These are phyloP conservation scores for Candida wancherniae DNA, from an alignment of 805 yeast species.

Conservation along the genomic window DNA sequence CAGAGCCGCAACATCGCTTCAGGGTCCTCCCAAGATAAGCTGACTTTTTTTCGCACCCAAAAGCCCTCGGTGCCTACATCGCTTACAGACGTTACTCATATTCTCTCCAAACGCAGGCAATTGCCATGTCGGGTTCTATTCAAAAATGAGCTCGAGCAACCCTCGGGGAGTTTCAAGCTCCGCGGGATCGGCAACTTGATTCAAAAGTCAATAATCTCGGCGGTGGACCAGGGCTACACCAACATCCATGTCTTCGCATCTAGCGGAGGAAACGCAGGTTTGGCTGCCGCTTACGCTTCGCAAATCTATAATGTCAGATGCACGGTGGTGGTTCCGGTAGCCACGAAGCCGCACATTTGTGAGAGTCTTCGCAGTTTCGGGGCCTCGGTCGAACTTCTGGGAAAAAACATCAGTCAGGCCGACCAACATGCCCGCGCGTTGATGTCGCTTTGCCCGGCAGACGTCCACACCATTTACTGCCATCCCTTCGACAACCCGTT, in stretches of 20 bases:
- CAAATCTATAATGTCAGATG: constrained; percentile 35
- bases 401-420: constrained; percentile 47
- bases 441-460: constrained; percentile 15
- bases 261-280: constrained; percentile 54
- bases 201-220: constrained; percentile 25
- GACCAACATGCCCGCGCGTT: constrained; percentile 37
- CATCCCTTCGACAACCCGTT: constrained; percentile 51
- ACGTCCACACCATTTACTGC: constrained; percentile 39
- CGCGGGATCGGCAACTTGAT: constrained; percentile 52
- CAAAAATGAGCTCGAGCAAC: constrained; percentile 51
- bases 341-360: constrained; percentile 43
- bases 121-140: constrained; percentile 38
- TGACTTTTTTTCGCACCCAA: constrained; percentile 9
- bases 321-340: constrained; percentile 58
- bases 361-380: constrained; percentile 43
- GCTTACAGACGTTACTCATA: constrained; percentile 33
- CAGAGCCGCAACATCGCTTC: no score
- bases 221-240: constrained; percentile 14
- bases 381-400: constrained; percentile 46
- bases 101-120: constrained; percentile 5
- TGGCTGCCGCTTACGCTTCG: constrained; percentile 50
- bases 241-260: constrained; percentile 44
- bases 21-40: no score
- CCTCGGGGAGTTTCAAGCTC: constrained; percentile 54
- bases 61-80: constrained; percentile 33